A percentile compares a stretch with the other conserved stretches of the same genome.
Conservation (phyloP, 129 eudicot species). For the Tagetes erecta region DNA sequence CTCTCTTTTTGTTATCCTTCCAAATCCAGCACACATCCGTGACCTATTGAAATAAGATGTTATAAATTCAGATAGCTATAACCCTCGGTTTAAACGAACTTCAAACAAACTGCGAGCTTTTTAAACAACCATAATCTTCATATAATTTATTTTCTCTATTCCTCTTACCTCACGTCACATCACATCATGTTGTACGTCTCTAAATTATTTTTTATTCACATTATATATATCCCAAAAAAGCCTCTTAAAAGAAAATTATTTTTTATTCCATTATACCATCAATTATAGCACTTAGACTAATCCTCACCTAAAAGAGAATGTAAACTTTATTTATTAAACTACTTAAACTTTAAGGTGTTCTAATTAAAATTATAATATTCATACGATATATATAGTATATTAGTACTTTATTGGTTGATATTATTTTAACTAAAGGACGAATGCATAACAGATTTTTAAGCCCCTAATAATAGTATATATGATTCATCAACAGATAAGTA, state of each 20-base stretch:
- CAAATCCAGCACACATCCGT: too few relatives aligned
- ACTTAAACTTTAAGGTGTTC: not conserved
- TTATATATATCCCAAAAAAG: not conserved
- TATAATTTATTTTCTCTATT: too few relatives aligned
- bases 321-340: not conserved
- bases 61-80: too few relatives aligned
- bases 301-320: conserved; percentile 5
- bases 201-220: too few relatives aligned
- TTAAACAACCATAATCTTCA: too few relatives aligned
- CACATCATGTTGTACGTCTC: too few relatives aligned
- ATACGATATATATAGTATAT: not conserved
- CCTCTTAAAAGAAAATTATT: not conserved
- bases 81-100: too few relatives aligned
- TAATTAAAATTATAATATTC: not conserved
- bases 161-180: too few relatives aligned
- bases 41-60: too few relatives aligned
- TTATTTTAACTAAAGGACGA: too few relatives aligned
- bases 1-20: too few relatives aligned
- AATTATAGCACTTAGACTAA: not conserved
- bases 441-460: not conserved
- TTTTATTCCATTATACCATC: not conserved
- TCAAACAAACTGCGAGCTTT: too few relatives aligned
- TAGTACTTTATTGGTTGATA: not conserved
- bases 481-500: not conserved
- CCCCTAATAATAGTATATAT: not conserved